These are phyloP conservation scores for Melampsora americana DNA, from an alignment of 1,284 basidiomycete genomes.

Conservation along the genomic window DNA sequence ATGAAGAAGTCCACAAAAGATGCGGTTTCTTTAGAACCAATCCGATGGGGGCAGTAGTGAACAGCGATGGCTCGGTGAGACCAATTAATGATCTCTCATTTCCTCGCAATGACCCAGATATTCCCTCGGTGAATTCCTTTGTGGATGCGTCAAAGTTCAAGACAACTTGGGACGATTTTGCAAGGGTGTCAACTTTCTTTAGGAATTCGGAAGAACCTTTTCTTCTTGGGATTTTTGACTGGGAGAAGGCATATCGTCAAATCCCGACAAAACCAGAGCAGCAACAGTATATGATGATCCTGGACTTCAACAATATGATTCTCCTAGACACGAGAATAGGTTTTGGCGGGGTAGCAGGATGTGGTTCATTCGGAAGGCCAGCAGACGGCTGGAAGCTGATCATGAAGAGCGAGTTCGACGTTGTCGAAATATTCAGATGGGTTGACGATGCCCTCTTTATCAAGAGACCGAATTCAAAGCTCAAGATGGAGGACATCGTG, in stretches of 20 bases:
- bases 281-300: background rate
- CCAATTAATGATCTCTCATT: slow-evolving; percentile 4
- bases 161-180: slow-evolving; percentile 17
- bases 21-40: too few relatives aligned
- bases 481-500: background rate
- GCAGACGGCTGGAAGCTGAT: slow-evolving; percentile 14
- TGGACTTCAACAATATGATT: background rate
- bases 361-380: slow-evolving; percentile 5
- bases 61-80: background rate
- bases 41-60: too few relatives aligned
- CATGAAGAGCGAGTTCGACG: background rate
- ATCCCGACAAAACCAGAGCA: background rate
- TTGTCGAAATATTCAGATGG: slow-evolving; percentile 3
- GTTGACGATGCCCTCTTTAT: slow-evolving; percentile 13
- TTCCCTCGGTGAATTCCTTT: slow-evolving; percentile 10
- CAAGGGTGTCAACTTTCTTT: slow-evolving; percentile 8
- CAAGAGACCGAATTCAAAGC: background rate
- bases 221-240: background rate
- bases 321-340: background rate
- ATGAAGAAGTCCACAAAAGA: too few relatives aligned
- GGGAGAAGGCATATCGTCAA: too few relatives aligned
- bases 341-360: slow-evolving; percentile 14
- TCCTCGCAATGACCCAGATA: background rate
- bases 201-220: background rate
- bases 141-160: background rate